These are phyloP conservation scores for Eucalyptus curtisii DNA, from an alignment of 345 rosid genomes.

Conservation along the genomic window DNA sequence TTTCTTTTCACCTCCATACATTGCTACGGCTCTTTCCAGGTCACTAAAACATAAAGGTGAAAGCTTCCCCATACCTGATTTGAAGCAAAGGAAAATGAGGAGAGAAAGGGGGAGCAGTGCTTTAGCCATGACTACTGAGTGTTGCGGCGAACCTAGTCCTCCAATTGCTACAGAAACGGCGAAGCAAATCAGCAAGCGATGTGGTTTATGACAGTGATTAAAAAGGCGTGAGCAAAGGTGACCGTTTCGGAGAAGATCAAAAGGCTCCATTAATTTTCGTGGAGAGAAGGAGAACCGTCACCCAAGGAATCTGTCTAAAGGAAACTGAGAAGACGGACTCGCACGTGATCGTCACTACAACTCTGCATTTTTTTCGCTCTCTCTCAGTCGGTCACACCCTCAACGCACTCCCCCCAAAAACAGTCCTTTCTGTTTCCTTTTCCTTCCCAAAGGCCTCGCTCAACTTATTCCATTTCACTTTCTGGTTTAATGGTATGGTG, in stretches of 20 bases:
- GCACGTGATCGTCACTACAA: background rate
- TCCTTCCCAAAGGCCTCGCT: background rate
- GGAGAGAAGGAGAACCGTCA: background rate
- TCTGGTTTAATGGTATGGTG: background rate
- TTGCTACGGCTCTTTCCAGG: background rate
- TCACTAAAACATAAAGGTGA: background rate
- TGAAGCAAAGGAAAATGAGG: conserved; percentile 12
- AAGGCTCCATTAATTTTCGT: background rate
- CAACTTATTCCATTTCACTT: background rate
- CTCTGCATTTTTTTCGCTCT: background rate
- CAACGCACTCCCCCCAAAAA: background rate
- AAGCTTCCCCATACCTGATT: conserved; percentile 2
- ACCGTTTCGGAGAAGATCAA: background rate
- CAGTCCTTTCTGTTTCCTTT: background rate
- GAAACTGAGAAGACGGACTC: background rate
- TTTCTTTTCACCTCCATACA: background rate
- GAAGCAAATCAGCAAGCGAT: background rate
- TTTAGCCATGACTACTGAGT: conserved; percentile 3
- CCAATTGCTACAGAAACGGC: background rate
- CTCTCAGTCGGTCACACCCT: background rate
- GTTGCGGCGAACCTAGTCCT: background rate
- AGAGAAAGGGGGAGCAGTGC: background rate
- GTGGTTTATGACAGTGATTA: background rate
- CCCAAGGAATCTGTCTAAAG: background rate
- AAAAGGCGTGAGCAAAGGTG: background rate